Evolutionary conservation across 495 filamentous ascomycete species (phyloP).

Genomic region (Penicillium robsamsonii): DNA sequence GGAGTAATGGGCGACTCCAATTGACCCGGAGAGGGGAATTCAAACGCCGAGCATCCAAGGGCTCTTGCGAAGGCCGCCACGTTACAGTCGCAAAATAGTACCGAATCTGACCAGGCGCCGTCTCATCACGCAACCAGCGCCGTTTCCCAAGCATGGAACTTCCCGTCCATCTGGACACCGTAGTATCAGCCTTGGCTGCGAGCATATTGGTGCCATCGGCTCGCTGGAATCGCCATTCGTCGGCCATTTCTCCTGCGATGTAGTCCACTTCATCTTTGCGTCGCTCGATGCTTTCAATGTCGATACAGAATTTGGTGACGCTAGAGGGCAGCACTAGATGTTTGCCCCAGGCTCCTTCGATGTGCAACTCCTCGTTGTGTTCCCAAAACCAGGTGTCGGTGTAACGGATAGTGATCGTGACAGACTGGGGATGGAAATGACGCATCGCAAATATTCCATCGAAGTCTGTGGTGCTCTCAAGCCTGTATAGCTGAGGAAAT

Average conservation of each 20-base stretch:
- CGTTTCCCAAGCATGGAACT: constrained; percentile 17
- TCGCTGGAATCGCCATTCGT: constrained; percentile 28
- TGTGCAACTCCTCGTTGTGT: constrained; percentile 15
- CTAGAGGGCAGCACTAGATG: constrained; percentile 23
- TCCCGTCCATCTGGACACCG: constrained; percentile 16
- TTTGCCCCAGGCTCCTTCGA: constrained; percentile 24
- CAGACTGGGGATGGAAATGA: constrained; percentile 20
- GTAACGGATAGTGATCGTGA: constrained; percentile 32
- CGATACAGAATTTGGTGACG: constrained; percentile 23
- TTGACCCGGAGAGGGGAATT: not conserved
- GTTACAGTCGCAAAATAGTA: constrained; percentile 28
- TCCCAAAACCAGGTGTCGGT: constrained; percentile 36
- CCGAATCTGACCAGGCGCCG: constrained; percentile 24
- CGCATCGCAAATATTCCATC: constrained; percentile 15
- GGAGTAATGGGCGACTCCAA: not conserved
- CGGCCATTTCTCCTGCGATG: constrained; percentile 18
- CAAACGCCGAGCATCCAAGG: not conserved
- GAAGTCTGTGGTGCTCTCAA: constrained; percentile 19
- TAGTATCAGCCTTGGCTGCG: not conserved
- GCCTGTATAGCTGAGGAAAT: constrained; percentile 26
- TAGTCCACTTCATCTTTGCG: constrained; percentile 28
- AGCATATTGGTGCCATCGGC: constrained; percentile 10
- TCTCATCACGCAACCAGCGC: constrained; percentile 32
- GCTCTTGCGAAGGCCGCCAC: constrained; percentile 19
- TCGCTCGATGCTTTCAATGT: constrained; percentile 31